Evolutionary conservation across 2,329 filamentous ascomycete species (phyloP), one percentile per base, ranked within the genome.

Genomic region (Alternaria burnsii): DNA sequence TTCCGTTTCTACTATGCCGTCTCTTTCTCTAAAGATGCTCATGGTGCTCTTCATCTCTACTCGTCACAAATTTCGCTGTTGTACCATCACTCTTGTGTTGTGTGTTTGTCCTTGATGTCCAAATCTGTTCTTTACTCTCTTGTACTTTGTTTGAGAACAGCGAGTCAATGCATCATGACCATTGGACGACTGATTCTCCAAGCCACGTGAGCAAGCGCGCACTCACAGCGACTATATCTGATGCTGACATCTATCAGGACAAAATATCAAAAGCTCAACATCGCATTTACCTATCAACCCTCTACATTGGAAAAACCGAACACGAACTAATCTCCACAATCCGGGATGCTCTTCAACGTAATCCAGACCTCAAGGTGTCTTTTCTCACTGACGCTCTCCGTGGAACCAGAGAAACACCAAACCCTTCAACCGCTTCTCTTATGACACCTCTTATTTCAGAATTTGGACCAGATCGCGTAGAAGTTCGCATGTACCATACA

Each of bases 401-500:
- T 58, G 95, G 95, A 11, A 99, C 95, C 5, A 88, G 95, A 66
- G 95, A 99, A 79, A 90, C 92, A 0, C 95, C 95, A 0, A 80
- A 92, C 14, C 85, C 93, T 47, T 97, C 93, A 67, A 95, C 91
- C 78, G 95, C 94, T 3, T 97, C 94, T 11, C 84, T 99, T 12
- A 85, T 99, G 38, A 91, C 90, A 6, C 90, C 93, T 0, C 82
- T 99, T n/a, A 85, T 97, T 11, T 81, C 85, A 7, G 92, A 97
- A 70, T 97, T 97, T 79, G 94, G 94, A 0, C 77, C 88, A 5
- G 88, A 92, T 1, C 87, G 94, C 38, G 93, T 99, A 41, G 93
- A 97, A 73, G 88, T 99, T 65, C 91, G 94, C 70, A 96, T 99
- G 93, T 99, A 96, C 75, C 95, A 99, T 79, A 99, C 95, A 1